Evolutionary conservation across 148 eudicot species (phyloP).

Genomic region (Euryodendron excelsum): DNA sequence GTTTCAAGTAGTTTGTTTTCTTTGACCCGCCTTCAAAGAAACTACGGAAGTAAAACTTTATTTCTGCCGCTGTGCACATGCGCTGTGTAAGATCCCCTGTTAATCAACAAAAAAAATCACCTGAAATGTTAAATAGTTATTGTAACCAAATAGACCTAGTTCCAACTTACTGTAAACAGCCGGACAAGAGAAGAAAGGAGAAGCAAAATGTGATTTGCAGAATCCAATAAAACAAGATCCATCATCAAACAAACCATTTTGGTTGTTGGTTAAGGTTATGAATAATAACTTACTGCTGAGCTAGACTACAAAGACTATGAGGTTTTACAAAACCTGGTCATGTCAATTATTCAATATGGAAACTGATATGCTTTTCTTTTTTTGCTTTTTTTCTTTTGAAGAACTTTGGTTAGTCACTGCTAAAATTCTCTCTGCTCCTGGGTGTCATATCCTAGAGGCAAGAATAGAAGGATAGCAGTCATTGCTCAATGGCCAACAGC

Average conservation of each 20-base stretch:
- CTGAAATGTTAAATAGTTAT: neutral
- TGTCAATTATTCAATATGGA: neutral
- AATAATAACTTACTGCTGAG: neutral
- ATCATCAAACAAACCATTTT: neutral
- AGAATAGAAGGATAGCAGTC: neutral
- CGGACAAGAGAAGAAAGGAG: neutral
- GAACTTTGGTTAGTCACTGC: neutral
- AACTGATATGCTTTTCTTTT: neutral
- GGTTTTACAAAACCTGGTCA: neutral
- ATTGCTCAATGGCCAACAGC: neutral
- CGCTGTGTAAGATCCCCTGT: constrained; percentile 60
- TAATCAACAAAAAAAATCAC: constrained; percentile 4
- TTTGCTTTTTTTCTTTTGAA: neutral
- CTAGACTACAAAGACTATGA: neutral
- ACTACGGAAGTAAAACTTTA: constrained; percentile 48
- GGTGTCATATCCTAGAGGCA: neutral
- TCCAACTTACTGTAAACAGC: neutral
- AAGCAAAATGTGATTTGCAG: neutral
- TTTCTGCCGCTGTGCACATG: constrained; percentile 73
- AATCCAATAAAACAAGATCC: neutral
- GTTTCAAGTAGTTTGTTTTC: constrained; percentile 36
- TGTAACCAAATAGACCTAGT: neutral
- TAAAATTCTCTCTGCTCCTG: neutral
- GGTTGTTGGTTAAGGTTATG: neutral
- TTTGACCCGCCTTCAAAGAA: constrained; percentile 35